Percentiles rank a stretch among this genome's conserved stretches.
These are phyloP conservation scores for Colletotrichum limetticola DNA, from an alignment of 2,329 filamentous ascomycete species.

Conservation along the genomic window DNA sequence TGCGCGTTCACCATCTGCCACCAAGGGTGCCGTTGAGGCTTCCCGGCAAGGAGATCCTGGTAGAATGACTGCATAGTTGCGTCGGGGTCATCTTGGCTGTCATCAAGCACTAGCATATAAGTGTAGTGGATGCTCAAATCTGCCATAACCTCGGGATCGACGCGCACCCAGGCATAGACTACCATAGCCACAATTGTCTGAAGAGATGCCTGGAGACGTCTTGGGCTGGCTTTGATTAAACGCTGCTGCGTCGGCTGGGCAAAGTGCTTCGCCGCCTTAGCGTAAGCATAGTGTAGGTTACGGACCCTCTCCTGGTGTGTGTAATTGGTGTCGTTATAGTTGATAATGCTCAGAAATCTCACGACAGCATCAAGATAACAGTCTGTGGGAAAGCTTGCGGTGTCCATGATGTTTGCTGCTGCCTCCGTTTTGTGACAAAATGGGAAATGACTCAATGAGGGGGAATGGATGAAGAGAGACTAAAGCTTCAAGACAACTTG, in stretches of 20 bases:
- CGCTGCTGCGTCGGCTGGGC: constrained; percentile 31
- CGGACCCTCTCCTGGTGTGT: constrained; percentile 30
- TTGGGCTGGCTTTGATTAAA: constrained; percentile 25
- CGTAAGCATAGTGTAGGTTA: constrained; percentile 34
- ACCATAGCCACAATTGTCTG: constrained; percentile 42
- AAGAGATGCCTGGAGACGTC: constrained; percentile 31
- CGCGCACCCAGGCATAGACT: constrained; percentile 43
- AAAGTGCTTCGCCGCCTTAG: constrained; percentile 36
- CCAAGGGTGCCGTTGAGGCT: constrained; percentile 34
- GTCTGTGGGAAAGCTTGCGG: constrained; percentile 18
- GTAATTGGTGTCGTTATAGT: constrained; percentile 37
- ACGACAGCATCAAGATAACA: constrained; percentile 29
- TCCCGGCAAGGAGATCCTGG: constrained; percentile 34
- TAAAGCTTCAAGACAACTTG: neutral
- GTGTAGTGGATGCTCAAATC: constrained; percentile 38
- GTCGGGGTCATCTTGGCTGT: constrained; percentile 33
- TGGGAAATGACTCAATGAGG: neutral
- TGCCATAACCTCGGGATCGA: constrained; percentile 35
- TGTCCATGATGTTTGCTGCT: neutral
- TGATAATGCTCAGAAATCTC: constrained; percentile 35
- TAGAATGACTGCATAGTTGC: constrained; percentile 35
- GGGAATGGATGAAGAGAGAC: neutral
- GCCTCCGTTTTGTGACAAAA: neutral
- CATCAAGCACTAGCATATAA: constrained; percentile 37
- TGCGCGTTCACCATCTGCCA: constrained; percentile 36